Conservation (phyloP, 768 basidiomycete genomes). For the Auricularia cornea region DNA sequence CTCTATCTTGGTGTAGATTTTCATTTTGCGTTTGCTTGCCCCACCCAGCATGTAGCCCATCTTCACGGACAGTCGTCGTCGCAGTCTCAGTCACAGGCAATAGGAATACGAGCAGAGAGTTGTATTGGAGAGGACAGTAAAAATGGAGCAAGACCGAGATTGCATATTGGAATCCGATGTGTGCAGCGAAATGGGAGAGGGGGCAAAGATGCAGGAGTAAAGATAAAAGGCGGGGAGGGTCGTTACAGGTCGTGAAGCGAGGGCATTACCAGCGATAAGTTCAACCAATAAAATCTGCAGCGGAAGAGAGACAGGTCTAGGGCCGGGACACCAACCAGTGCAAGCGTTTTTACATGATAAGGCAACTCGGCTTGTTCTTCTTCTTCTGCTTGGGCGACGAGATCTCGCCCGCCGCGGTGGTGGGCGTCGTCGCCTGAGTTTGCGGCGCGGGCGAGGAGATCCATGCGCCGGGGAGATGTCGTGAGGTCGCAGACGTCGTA, state of each 20-base stretch:
- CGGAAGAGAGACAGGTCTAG: background rate
- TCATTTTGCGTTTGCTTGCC: no score
- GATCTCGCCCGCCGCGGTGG: background rate
- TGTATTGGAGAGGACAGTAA: no score
- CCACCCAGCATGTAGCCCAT: no score
- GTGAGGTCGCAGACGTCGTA: background rate
- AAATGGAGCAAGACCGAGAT: no score
- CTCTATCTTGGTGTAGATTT: no score
- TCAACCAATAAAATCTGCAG: background rate
- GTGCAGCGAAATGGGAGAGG: no score
- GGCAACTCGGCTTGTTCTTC: background rate
- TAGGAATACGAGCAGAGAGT: no score
- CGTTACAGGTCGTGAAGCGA: background rate
- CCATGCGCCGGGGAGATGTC: background rate
- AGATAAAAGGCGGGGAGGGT: background rate
- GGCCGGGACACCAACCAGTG: background rate
- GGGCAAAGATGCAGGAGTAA: no score
- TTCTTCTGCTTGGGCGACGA: background rate
- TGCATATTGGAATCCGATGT: no score
- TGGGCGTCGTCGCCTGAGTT: background rate
- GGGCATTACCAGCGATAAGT: background rate
- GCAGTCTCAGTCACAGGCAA: no score
- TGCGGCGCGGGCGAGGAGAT: background rate
- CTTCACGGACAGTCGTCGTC: no score
- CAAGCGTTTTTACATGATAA: background rate